Conservation (phyloP, 257 asterid species). For the Solanum clarkiae region DNA sequence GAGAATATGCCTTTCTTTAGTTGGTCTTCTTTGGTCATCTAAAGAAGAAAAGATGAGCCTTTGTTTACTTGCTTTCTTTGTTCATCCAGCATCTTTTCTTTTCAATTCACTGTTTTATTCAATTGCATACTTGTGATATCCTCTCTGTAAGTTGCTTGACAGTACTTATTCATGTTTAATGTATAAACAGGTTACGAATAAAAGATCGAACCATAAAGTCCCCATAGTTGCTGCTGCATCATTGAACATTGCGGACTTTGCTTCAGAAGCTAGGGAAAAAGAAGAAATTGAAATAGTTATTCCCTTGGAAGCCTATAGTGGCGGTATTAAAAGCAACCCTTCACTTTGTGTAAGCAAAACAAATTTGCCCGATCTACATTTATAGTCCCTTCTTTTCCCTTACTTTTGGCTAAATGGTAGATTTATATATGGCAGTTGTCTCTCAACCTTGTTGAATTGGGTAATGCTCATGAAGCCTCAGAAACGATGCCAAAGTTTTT, state of each 20-base stretch:
- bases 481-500: slow-evolving; percentile 20
- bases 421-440: slow-evolving; percentile 33
- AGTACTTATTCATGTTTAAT: background rate
- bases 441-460: slow-evolving; percentile 28
- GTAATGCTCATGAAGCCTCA: slow-evolving; percentile 22
- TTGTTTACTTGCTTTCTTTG: background rate
- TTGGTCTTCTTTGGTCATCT: background rate
- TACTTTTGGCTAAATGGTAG: background rate
- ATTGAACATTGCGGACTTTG: slow-evolving; percentile 47
- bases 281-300: slow-evolving; percentile 16
- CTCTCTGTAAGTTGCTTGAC: background rate
- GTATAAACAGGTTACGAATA: background rate
- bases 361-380: background rate
- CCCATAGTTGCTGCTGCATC: slow-evolving; percentile 27
- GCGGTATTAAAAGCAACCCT: background rate
- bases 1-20: background rate
- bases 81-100: background rate
- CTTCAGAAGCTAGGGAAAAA: slow-evolving; percentile 20
- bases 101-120: background rate
- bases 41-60: background rate
- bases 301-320: slow-evolving; percentile 23
- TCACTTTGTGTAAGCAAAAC: slow-evolving; percentile 39
- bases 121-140: background rate
- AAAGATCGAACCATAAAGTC: slow-evolving; percentile 25
- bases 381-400: background rate